These are phyloP conservation scores for Tolypocladium amazonense DNA, from an alignment of 2,329 filamentous ascomycete genomes.

Conservation along the genomic window DNA sequence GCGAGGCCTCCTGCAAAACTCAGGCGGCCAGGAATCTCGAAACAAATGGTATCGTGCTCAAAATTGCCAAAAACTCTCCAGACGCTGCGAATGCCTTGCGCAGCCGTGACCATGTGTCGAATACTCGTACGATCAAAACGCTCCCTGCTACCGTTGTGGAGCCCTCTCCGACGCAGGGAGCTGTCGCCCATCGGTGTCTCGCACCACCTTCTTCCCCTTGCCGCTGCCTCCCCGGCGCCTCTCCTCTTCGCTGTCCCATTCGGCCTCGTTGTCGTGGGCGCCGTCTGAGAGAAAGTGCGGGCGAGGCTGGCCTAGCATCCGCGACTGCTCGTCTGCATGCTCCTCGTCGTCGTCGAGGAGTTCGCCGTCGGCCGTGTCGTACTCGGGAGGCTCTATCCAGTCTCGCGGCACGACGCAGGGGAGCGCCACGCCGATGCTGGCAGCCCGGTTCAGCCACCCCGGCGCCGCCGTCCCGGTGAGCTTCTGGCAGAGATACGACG, in stretches of 20 bases:
- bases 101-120: not conserved
- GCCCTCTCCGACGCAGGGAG: conserved; percentile 44
- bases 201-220: conserved; percentile 33
- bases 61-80: not conserved
- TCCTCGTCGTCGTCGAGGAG: conserved; percentile 47
- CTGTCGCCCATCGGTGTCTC: conserved; percentile 39
- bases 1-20: not conserved
- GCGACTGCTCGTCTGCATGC: conserved; percentile 40
- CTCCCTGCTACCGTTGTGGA: conserved; percentile 17
- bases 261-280: conserved; percentile 16
- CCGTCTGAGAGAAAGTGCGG: conserved; percentile 19
- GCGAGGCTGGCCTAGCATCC: conserved; percentile 41
- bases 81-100: not conserved
- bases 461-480: conserved; percentile 63
- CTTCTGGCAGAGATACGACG: conserved; percentile 61
- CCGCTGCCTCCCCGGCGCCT: conserved; percentile 25
- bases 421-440: conserved; percentile 69
- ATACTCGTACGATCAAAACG: not conserved
- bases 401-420: conserved; percentile 75
- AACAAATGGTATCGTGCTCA: conserved; percentile 6
- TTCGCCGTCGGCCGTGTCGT: conserved; percentile 61
- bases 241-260: conserved; percentile 37
- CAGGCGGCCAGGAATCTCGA: conserved; percentile 4
- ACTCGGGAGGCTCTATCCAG: conserved; percentile 72
- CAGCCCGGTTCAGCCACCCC: conserved; percentile 70